These are phyloP conservation scores for Kurtzmaniella quercitrusa DNA, from an alignment of 1,139 yeast species.

Conservation along the genomic window DNA sequence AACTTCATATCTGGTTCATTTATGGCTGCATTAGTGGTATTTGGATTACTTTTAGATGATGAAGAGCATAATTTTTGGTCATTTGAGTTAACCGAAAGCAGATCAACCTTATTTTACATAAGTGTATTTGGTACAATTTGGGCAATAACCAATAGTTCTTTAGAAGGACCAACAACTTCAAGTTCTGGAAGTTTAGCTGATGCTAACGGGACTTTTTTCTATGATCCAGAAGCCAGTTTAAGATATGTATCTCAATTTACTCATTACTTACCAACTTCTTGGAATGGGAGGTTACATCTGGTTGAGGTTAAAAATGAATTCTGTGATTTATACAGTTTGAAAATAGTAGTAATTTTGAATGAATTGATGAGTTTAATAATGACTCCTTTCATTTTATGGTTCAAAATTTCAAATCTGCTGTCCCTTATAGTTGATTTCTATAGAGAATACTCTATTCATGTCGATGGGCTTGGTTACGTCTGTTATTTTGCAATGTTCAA, in stretches of 20 bases:
- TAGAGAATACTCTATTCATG: conserved; percentile 82
- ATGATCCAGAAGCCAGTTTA: conserved; percentile 87
- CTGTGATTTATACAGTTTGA: conserved; percentile 70
- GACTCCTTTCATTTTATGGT: conserved; percentile 87
- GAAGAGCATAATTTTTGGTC: conserved; percentile 76
- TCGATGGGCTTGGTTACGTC: conserved; percentile 92
- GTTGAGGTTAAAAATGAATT: conserved; percentile 80
- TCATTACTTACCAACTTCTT: conserved; percentile 80
- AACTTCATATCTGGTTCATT: conserved; percentile 86
- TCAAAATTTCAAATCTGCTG: conserved; percentile 66
- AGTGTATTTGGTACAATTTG: conserved; percentile 80
- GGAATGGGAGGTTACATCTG: conserved; percentile 84
- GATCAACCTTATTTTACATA: conserved; percentile 80
- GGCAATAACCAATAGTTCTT: conserved; percentile 48
- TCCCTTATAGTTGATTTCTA: conserved; percentile 84
- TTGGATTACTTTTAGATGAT: conserved; percentile 80
- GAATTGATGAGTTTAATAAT: conserved; percentile 78
- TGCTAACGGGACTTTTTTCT: conserved; percentile 30
- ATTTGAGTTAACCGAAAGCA: conserved; percentile 79
- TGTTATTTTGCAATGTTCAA: conserved; percentile 93
- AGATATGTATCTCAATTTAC: conserved; percentile 79
- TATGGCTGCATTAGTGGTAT: conserved; percentile 78
- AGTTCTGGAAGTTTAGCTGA: conserved; percentile 1
- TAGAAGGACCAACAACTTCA: conserved; percentile 1
- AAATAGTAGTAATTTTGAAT: conserved; percentile 64